Conservation (phyloP, 2,329 filamentous ascomycete species). For the Xylaria sp. region DNA sequence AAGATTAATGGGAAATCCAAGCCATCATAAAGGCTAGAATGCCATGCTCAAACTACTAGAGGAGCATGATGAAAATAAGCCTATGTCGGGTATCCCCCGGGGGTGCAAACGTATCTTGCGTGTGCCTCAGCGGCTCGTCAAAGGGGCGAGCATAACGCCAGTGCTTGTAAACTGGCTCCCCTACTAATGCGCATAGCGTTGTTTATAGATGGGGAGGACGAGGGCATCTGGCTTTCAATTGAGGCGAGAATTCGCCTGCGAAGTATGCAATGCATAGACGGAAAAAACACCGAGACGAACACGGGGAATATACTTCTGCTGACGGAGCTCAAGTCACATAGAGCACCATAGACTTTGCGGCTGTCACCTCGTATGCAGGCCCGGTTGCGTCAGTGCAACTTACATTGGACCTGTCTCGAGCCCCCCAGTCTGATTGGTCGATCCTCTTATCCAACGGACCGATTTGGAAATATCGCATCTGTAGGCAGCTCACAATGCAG, state of each 20-base stretch:
- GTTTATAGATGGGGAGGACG: too few species aligned
- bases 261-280: too few species aligned
- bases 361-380: not conserved
- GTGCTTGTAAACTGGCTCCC: not conserved
- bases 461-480: constrained; percentile 17
- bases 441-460: not conserved
- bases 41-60: not conserved
- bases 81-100: not conserved
- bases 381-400: not conserved
- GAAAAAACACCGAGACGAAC: too few species aligned
- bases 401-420: not conserved
- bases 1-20: constrained; percentile 29
- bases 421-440: constrained; percentile 5
- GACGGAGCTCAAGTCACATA: not conserved
- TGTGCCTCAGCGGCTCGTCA: not conserved
- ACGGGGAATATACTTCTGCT: too few species aligned
- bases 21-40: constrained; percentile 29
- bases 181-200: not conserved
- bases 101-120: not conserved
- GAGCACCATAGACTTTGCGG: not conserved
- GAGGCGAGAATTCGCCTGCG: too few species aligned
- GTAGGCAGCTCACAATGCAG: not conserved
- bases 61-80: not conserved
- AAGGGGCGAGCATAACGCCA: not conserved
- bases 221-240: too few species aligned